Conservation (phyloP, 1,139 yeast genomes). For the Pichia sp. region DNA sequence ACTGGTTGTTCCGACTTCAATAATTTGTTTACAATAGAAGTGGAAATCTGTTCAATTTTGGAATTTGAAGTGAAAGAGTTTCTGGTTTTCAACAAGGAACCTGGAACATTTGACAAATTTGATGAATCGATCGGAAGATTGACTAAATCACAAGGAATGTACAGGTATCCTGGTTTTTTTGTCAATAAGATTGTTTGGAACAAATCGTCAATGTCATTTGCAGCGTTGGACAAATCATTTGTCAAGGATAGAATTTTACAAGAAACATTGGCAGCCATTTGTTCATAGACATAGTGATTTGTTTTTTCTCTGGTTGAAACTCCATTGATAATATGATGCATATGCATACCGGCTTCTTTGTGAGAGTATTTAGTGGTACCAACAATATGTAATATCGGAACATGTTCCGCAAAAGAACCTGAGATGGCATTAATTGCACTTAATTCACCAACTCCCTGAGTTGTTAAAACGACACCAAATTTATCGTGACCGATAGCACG, state of each 20-base stretch:
- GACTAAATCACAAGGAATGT: slow-evolving; percentile 64
- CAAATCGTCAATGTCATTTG: slow-evolving; percentile 54
- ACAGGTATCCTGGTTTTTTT: slow-evolving; percentile 74
- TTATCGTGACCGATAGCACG: slow-evolving; percentile 17
- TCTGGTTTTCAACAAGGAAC: slow-evolving; percentile 5
- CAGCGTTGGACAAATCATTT: slow-evolving; percentile 38
- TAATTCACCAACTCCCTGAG: slow-evolving; percentile 84
- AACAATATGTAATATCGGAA: slow-evolving; percentile 79
- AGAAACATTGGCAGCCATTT: slow-evolving; percentile 50
- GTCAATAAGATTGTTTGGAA: slow-evolving; percentile 44
- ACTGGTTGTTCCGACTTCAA: slow-evolving; percentile 51
- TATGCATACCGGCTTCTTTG: slow-evolving; percentile 20
- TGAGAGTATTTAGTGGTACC: slow-evolving; percentile 55
- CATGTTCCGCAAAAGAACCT: slow-evolving; percentile 76
- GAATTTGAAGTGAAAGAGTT: not conserved
- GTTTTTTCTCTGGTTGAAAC: slow-evolving; percentile 33
- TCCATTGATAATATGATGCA: slow-evolving; percentile 65
- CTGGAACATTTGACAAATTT: slow-evolving; percentile 15
- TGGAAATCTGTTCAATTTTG: slow-evolving; percentile 30
- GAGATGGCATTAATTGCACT: slow-evolving; percentile 78
- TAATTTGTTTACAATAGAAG: slow-evolving; percentile 39
- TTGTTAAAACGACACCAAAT: slow-evolving; percentile 34
- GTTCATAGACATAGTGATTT: slow-evolving; percentile 58
- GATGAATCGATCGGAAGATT: slow-evolving; percentile 36
- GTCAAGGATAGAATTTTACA: slow-evolving; percentile 49